Base-by-base conservation (phyloP, 306 rosid genomes). In the Ormosia semicastrata region DNA sequence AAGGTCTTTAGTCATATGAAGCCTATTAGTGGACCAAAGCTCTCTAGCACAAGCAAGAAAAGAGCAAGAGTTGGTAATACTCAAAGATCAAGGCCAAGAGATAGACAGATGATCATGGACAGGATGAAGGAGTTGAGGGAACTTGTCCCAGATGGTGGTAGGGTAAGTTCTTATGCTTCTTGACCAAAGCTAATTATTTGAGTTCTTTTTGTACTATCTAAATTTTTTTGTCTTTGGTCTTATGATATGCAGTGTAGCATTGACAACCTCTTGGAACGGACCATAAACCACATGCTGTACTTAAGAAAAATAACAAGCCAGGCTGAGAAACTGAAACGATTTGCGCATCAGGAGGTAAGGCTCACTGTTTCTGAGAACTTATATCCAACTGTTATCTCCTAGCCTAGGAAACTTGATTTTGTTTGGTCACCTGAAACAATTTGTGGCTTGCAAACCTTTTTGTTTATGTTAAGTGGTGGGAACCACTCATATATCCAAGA, bases 21-120 rank as follows among this genome's bases (percentile, higher is more conserved):
- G 36, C 78, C 79, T 52, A 75, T 53, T 56, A 80, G 77, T 60
- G 91, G 76, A 77, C 72, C 85, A 8, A 91, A 88, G 82, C 11
- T 4, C 33, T 74, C 86, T 9, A 82, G 88, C 71, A 34, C 49
- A 9, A 37, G 75, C 79, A 87, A 80, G 68, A 89, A 78, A 82
- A 88, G 79, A 78, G 80, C 47, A n/a, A 87, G 78, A 76, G 82
- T 34, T 37, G 83, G 86, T 36, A 85, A 73, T 39, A 73, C 44
- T 39, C 86, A 77, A 66, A 95, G 77, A 88, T 81, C 89, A 58
- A 87, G 94, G 80, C 98, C 99, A 9, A 88, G 97, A 88, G 99
- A 95, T 71, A 88, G 99, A 82, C 99, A 95, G 15, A 66, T 95
- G 87, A 89, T 95, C 34, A 97, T 93, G 93, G 99, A 95, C 78